Conservation (phyloP, 2,329 filamentous ascomycete genomes). For the Tolypocladium pustulatum region DNA sequence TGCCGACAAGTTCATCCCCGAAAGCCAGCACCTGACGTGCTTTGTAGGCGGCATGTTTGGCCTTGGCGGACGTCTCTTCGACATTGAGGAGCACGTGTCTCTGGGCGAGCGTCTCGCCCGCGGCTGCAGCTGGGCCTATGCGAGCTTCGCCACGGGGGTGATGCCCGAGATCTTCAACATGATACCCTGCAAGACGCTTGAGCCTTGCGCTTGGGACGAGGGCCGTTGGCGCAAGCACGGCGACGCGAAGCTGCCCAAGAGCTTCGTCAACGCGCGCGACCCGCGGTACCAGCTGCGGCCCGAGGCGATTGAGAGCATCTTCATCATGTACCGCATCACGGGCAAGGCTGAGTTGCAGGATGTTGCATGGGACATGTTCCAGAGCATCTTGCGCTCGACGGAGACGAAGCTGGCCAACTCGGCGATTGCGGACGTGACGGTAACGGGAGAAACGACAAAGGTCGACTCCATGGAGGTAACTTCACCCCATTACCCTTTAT, state of each 20-base stretch:
- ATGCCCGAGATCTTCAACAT: conserved; percentile 47
- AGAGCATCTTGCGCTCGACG: conserved; percentile 32
- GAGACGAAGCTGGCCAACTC: conserved; percentile 37
- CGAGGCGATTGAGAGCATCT: conserved; percentile 73
- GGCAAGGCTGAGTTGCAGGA: conserved; percentile 36
- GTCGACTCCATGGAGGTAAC: conserved; percentile 53
- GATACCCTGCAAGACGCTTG: conserved; percentile 29
- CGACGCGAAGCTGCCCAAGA: conserved; percentile 29
- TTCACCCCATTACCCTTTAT: no score
- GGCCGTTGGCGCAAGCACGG: conserved; percentile 14
- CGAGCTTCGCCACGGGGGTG: conserved; percentile 40
- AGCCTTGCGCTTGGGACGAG: conserved; percentile 20
- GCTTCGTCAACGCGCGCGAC: conserved; percentile 50
- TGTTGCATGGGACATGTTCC: conserved; percentile 42
- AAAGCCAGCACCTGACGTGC: conserved; percentile 35
- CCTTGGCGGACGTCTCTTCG: conserved; percentile 51
- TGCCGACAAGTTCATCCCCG: conserved; percentile 14
- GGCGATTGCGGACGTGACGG: conserved; percentile 32
- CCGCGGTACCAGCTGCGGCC: conserved; percentile 38
- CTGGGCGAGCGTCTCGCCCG: conserved; percentile 38
- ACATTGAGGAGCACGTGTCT: conserved; percentile 34
- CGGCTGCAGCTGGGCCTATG: conserved; percentile 49
- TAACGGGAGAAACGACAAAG: conserved; percentile 20
- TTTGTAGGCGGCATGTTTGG: conserved; percentile 62
- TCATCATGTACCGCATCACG: conserved; percentile 58